Evolutionary conservation across 441 rosid genomes (phyloP).

Genomic region (Adansonia rubrostipa): DNA sequence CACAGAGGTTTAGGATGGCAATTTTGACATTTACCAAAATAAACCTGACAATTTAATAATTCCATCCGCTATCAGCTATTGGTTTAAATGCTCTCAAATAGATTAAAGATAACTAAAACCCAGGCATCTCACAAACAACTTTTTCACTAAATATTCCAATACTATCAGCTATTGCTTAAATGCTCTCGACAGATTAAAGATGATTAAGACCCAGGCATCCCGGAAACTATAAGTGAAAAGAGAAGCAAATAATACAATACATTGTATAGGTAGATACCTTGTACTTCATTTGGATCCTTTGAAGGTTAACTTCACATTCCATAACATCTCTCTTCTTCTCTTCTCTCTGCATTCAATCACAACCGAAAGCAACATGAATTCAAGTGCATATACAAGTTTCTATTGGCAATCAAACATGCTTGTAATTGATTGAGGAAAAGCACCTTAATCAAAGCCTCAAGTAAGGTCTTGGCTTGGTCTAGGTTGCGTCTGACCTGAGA

Average conservation of each 20-base stretch:
- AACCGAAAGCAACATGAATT: slow-evolving; percentile 24
- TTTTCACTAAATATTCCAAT: neutral
- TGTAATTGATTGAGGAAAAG: slow-evolving; percentile 31
- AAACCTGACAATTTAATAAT: neutral
- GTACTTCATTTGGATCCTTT: slow-evolving; percentile 87
- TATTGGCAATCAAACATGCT: slow-evolving; percentile 26
- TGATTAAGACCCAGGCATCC: neutral
- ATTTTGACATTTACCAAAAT: neutral
- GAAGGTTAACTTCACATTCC: slow-evolving; percentile 88
- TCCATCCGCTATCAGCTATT: neutral
- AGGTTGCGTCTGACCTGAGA: slow-evolving; percentile 95
- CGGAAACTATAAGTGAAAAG: neutral
- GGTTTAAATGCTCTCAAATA: slow-evolving; percentile 10
- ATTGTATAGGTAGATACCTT: slow-evolving; percentile 52
- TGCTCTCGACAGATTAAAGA: neutral
- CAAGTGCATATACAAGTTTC: slow-evolving; percentile 20
- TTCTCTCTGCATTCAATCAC: slow-evolving; percentile 65
- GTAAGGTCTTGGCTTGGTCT: slow-evolving; percentile 88
- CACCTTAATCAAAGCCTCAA: slow-evolving; percentile 90
- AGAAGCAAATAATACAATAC: slow-evolving; percentile 9
- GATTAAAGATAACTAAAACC: neutral
- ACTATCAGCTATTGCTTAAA: neutral
- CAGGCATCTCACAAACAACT: neutral
- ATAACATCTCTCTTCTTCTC: slow-evolving; percentile 93
- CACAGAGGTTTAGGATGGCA: neutral